Evolutionary conservation across 1,284 basidiomycete genomes (phyloP).

Genomic region (Microbotryum saponariae): DNA sequence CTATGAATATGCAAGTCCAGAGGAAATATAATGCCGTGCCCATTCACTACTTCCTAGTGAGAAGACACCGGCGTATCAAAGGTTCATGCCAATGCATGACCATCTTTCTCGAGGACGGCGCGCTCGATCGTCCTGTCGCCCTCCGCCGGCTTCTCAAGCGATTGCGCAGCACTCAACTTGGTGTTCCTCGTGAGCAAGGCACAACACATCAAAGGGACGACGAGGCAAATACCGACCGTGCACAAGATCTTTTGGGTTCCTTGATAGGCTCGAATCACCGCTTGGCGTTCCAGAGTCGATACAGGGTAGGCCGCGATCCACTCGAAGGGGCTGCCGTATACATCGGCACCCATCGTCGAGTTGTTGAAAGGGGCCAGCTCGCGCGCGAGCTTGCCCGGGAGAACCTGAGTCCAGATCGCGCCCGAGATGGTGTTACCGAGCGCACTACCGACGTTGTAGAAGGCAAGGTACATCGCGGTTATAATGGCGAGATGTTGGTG

Average conservation of each 20-base stretch:
- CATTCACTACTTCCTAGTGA: no score
- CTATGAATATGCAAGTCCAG: no score
- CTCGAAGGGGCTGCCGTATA: conserved; percentile 40
- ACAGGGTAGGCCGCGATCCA: conserved; percentile 38
- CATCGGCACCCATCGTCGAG: conserved; percentile 37
- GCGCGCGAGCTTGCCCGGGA: conserved; percentile 37
- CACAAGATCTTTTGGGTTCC: conserved; percentile 39
- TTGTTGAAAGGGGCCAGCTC: conserved; percentile 33
- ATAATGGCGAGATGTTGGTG: conserved; percentile 45
- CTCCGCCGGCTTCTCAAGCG: conserved; percentile 1
- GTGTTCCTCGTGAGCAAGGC: conserved; percentile 35
- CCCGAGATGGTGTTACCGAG: conserved; percentile 42
- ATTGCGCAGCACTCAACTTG: conserved; percentile 37
- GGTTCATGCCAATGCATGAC: no score
- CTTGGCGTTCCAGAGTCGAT: conserved; percentile 40
- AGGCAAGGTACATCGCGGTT: conserved; percentile 41
- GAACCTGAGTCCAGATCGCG: conserved; percentile 44
- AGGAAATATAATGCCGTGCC: no score
- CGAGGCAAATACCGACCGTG: conserved; percentile 40
- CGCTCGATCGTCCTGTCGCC: background rate
- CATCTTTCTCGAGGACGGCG: no score
- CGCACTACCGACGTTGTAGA: conserved; percentile 40
- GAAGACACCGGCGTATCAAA: no score
- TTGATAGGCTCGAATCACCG: conserved; percentile 37
- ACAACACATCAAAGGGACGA: conserved; percentile 32